Evolutionary conservation across 2,329 filamentous ascomycete genomes (phyloP).

Genomic region (Colletotrichum theobromicola): DNA sequence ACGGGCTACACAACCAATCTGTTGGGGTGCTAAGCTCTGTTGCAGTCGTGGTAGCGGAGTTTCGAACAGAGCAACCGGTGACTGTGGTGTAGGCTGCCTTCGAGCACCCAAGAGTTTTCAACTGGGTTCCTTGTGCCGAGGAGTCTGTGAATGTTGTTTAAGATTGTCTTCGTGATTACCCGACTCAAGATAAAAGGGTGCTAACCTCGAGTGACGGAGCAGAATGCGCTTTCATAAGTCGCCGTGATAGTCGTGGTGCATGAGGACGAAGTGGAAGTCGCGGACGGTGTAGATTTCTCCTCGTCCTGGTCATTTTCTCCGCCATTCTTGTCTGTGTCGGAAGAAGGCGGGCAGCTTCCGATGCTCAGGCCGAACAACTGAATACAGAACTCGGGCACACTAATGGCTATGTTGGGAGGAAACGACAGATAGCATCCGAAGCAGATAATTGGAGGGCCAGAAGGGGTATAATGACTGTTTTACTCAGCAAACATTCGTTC

Average conservation of each 20-base stretch:
- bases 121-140: background rate
- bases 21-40: background rate
- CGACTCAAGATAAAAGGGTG: too few relatives aligned
- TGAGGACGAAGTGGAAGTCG: background rate
- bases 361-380: background rate
- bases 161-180: too few relatives aligned
- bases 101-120: background rate
- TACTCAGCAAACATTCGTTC: rapidly evolving
- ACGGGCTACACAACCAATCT: background rate
- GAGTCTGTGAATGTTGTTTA: too few relatives aligned
- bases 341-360: background rate
- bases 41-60: background rate
- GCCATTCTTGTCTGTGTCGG: background rate
- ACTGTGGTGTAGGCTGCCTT: background rate
- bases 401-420: background rate
- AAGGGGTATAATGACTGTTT: background rate
- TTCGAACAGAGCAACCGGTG: background rate
- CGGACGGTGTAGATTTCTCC: rapidly evolving
- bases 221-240: background rate
- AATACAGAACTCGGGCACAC: background rate
- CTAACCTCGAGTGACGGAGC: too few relatives aligned
- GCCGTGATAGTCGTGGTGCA: background rate
- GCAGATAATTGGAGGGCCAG: background rate
- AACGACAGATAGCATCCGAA: background rate
- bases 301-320: rapidly evolving